Evolutionary conservation across 306 rosid genomes (phyloP).

Genomic region (Casuarina glauca): DNA sequence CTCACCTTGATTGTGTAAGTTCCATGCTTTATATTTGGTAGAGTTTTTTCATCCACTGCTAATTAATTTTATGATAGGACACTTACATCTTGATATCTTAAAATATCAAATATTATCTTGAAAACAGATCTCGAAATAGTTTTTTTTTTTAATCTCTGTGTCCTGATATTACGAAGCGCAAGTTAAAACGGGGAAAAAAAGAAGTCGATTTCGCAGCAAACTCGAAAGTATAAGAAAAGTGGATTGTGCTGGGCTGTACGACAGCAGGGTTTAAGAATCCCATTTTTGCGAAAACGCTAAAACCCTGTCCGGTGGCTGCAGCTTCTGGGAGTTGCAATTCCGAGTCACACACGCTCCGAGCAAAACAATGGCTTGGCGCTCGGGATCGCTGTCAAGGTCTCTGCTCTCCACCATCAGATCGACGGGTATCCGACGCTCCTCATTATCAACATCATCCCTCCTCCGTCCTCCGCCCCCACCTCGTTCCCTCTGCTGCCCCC

Average conservation of each 20-base stretch:
- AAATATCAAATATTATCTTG: no score
- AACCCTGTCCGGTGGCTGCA: background rate
- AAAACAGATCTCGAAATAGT: no score
- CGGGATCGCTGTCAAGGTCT: constrained; percentile 55
- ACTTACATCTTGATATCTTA: no score
- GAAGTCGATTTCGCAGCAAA: no score
- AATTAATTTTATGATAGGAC: no score
- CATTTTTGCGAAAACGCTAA: constrained; percentile 1
- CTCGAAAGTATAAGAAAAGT: no score
- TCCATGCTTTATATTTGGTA: no score
- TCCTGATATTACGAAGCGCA: no score
- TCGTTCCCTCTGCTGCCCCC: constrained; percentile 35
- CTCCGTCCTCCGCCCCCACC: constrained; percentile 30
- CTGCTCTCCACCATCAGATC: constrained; percentile 49
- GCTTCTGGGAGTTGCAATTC: background rate
- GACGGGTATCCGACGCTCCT: constrained; percentile 28
- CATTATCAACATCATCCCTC: constrained; percentile 30
- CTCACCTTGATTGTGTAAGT: no score
- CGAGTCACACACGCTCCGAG: background rate
- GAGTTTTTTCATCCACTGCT: no score
- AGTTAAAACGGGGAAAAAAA: no score
- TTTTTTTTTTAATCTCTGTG: no score
- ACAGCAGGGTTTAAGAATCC: background rate
- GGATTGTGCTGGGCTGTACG: background rate
- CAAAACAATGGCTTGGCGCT: constrained; percentile 51